These are phyloP conservation scores for Serendipita sp. DNA, from an alignment of 768 basidiomycete genomes.

Conservation along the genomic window DNA sequence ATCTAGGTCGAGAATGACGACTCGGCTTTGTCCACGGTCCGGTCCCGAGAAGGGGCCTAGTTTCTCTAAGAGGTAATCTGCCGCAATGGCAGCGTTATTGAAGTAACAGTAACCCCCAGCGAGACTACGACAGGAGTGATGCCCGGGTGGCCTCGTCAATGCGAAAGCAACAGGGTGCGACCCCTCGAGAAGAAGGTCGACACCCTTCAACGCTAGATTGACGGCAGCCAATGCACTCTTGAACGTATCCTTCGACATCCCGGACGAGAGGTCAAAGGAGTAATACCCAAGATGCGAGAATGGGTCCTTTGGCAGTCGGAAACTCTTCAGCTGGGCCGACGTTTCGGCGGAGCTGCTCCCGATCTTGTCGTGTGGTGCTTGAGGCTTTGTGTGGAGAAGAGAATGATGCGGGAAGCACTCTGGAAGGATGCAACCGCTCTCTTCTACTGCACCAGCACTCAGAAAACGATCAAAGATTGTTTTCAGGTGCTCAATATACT, in stretches of 20 bases:
- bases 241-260: slow-evolving; percentile 22
- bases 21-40: neutral
- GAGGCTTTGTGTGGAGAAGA: slow-evolving; percentile 10
- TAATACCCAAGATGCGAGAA: slow-evolving; percentile 15
- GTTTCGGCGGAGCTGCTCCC: neutral
- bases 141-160: slow-evolving; percentile 21
- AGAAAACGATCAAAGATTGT: slow-evolving; percentile 20
- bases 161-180: neutral
- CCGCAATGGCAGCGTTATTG: slow-evolving; percentile 22
- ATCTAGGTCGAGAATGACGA: slow-evolving; percentile 24
- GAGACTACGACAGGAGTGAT: slow-evolving; percentile 19
- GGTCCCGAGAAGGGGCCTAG: neutral
- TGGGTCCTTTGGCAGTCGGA: neutral
- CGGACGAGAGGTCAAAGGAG: slow-evolving; percentile 21
- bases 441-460: slow-evolving; percentile 18
- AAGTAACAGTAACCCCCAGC: slow-evolving; percentile 25
- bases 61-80: slow-evolving; percentile 17
- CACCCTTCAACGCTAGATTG: slow-evolving; percentile 15
- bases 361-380: slow-evolving; percentile 17
- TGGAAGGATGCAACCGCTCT: slow-evolving; percentile 20
- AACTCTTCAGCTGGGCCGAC: neutral
- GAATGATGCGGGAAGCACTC: slow-evolving; percentile 19
- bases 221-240: slow-evolving; percentile 19
- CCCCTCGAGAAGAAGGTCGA: neutral
- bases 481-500: slow-evolving; percentile 19